phyloP scores from a whole-genome alignment of 495 filamentous ascomycete genomes.

The Penicillium roqueforti region DNA sequence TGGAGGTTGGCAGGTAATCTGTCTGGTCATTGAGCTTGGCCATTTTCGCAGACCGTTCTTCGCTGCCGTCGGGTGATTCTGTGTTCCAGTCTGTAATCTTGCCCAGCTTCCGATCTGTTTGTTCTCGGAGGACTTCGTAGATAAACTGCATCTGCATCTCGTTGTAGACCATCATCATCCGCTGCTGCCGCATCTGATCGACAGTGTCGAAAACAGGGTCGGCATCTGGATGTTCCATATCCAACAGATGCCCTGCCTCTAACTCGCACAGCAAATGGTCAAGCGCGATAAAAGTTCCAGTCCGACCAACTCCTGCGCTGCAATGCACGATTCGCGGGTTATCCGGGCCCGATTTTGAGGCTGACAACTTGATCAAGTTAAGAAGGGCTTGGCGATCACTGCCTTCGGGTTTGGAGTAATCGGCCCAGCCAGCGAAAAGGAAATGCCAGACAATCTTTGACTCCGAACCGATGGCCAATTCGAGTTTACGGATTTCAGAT shows the following conservation, averaged over 20 bases:
- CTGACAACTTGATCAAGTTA: constrained; percentile 70
- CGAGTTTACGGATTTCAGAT: constrained; percentile 54
- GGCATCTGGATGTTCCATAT: constrained; percentile 34
- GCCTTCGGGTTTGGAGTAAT: constrained; percentile 82
- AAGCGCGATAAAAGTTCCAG: constrained; percentile 91
- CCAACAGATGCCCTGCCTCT: constrained; percentile 63
- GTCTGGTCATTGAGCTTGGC: constrained; percentile 35
- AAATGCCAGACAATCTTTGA: constrained; percentile 81
- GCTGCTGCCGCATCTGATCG: constrained; percentile 76
- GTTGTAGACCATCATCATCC: constrained; percentile 94
- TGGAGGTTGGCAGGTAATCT: constrained; percentile 32
- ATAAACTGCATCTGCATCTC: constrained; percentile 84
- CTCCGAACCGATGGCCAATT: constrained; percentile 51
- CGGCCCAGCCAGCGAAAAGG: constrained; percentile 89
- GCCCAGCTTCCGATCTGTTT: constrained; percentile 55
- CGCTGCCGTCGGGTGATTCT: constrained; percentile 17
- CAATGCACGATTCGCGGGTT: constrained; percentile 92
- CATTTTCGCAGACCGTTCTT: constrained; percentile 40
- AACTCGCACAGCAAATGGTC: constrained; percentile 84
- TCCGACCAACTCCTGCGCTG: constrained; percentile 89
- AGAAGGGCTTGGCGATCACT: constrained; percentile 76
- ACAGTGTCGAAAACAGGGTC: constrained; percentile 72
- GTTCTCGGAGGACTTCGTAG: constrained; percentile 78
- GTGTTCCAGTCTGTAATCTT: constrained; percentile 14
- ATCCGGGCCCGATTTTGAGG: constrained; percentile 59